Percentiles rank a stretch among this genome's conserved stretches.
Evolutionary conservation across 768 basidiomycete species (phyloP).

Genomic region (Sporobolomyces phaffii): DNA sequence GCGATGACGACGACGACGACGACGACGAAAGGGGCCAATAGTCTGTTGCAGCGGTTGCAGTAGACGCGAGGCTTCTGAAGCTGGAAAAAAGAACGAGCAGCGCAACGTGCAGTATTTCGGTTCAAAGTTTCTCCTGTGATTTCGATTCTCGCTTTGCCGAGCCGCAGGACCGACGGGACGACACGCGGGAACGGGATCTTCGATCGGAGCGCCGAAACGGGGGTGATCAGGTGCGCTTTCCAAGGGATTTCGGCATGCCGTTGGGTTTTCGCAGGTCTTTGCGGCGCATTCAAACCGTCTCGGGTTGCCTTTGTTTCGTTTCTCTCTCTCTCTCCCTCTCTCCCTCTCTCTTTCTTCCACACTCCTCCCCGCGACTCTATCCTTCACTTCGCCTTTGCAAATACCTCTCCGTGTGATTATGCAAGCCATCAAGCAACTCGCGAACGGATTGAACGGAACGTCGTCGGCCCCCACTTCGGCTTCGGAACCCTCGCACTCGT

Average conservation of each 20-base stretch:
- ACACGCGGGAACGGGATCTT: no score
- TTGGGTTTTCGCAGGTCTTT: no score
- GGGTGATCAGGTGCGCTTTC: neutral
- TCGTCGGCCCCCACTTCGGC: neutral
- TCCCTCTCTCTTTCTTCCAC: neutral
- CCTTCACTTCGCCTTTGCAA: neutral
- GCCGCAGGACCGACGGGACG: neutral
- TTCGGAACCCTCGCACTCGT: neutral
- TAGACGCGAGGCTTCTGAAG: neutral
- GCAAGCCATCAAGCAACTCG: slow-evolving; percentile 11
- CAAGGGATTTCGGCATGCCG: neutral
- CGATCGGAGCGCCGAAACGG: neutral
- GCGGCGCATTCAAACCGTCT: no score
- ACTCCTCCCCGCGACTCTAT: neutral
- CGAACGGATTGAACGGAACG: neutral
- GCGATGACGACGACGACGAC: neutral
- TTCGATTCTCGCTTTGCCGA: no score
- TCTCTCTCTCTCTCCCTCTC: neutral
- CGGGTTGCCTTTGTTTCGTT: no score
- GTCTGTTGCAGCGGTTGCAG: neutral
- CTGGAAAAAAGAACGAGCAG: no score
- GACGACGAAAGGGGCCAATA: neutral
- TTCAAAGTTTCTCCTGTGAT: neutral
- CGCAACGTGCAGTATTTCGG: no score
- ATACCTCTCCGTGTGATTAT: neutral